These are phyloP conservation scores for Suillus sp. DNA, from an alignment of 768 basidiomycete genomes.

Conservation along the genomic window DNA sequence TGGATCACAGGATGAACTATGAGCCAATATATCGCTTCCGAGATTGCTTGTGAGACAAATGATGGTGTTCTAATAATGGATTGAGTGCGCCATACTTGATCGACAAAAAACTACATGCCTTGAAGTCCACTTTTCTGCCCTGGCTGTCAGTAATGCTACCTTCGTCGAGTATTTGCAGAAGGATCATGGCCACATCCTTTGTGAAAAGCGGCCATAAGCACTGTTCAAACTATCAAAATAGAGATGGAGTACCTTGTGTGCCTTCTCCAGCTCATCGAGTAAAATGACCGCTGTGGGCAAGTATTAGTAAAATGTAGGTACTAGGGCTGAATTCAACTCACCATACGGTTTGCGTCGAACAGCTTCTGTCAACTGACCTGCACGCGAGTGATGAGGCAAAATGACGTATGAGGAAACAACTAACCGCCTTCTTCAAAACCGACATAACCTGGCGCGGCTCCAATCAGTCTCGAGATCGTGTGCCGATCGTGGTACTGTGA, in stretches of 20 bases:
- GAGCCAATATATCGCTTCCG: slow-evolving; percentile 77
- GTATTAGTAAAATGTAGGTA: background rate
- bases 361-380: slow-evolving; percentile 66
- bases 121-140: slow-evolving; percentile 91
- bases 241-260: slow-evolving; percentile 63
- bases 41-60: slow-evolving; percentile 90
- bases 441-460: slow-evolving; percentile 91
- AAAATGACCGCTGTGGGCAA: slow-evolving; percentile 53
- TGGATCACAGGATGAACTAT: slow-evolving; percentile 58
- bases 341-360: slow-evolving; percentile 63
- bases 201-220: background rate
- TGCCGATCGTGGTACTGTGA: slow-evolving; percentile 87
- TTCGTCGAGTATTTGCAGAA: slow-evolving; percentile 90
- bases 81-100: background rate
- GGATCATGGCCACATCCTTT: slow-evolving; percentile 84
- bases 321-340: slow-evolving; percentile 17
- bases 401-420: slow-evolving; percentile 17
- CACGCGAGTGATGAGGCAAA: background rate
- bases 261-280: slow-evolving; percentile 72
- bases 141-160: slow-evolving; percentile 89
- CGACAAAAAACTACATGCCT: slow-evolving; percentile 40
- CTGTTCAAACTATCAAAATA: background rate
- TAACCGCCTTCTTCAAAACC: slow-evolving; percentile 71
- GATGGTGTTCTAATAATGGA: slow-evolving; percentile 70
- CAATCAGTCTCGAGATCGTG: slow-evolving; percentile 87